phyloP scores from a whole-genome alignment of 345 rosid genomes.

The Rubroshorea leprosula region DNA sequence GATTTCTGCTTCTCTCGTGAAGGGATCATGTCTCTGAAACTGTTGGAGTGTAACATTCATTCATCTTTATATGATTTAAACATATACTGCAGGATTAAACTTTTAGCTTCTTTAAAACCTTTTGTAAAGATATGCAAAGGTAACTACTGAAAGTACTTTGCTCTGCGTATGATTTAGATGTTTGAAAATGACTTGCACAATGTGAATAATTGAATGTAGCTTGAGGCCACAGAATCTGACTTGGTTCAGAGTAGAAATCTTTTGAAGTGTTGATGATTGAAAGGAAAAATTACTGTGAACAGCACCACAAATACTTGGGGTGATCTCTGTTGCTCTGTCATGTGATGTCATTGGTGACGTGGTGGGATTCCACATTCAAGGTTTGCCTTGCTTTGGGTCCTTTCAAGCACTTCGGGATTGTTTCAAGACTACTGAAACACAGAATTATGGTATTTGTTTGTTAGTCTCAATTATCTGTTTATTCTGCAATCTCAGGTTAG shows the following conservation, averaged over 20 bases:
- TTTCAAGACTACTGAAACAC: neutral
- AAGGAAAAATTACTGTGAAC: slow-evolving; percentile 10
- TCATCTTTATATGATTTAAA: slow-evolving; percentile 15
- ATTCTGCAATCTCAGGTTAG: slow-evolving; percentile 3
- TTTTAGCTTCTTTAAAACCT: slow-evolving; percentile 2
- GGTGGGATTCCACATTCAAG: slow-evolving; percentile 22
- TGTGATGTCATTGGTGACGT: slow-evolving; percentile 22
- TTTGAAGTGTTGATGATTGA: slow-evolving; percentile 19
- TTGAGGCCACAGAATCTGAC: slow-evolving; percentile 19
- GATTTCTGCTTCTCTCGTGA: slow-evolving; percentile 2
- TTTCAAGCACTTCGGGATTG: slow-evolving; percentile 20
- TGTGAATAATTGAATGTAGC: slow-evolving; percentile 20
- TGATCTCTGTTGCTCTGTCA: slow-evolving; percentile 25
- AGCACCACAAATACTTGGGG: slow-evolving; percentile 19
- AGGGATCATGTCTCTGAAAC: slow-evolving; percentile 13
- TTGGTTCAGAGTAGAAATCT: slow-evolving; percentile 14
- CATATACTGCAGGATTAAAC: slow-evolving; percentile 10
- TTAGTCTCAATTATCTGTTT: neutral
- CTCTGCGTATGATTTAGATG: slow-evolving; percentile 10
- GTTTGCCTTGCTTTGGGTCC: slow-evolving; percentile 22
- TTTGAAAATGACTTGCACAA: slow-evolving; percentile 18
- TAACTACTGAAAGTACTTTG: slow-evolving; percentile 6
- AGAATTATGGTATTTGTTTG: neutral
- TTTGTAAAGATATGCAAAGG: no score
- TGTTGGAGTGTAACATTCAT: slow-evolving; percentile 4